Percentiles rank a stretch among this genome's conserved stretches.
Conservation (phyloP, 2,329 filamentous ascomycete species). For the Didymella segeticola region DNA sequence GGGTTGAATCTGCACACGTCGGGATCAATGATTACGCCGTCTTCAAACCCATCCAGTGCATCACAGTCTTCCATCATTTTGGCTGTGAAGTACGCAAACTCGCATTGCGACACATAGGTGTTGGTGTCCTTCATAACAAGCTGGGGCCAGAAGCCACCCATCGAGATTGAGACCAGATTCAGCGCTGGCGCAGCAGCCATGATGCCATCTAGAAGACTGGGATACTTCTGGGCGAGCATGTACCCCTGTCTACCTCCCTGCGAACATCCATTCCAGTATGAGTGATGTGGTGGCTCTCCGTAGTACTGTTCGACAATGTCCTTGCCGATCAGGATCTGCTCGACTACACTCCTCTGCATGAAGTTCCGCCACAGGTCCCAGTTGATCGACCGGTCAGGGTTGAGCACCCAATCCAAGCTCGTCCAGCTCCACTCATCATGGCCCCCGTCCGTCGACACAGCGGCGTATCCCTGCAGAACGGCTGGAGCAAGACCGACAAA, state of each 20-base stretch:
- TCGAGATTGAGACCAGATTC: constrained; percentile 22
- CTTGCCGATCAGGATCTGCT: constrained; percentile 44
- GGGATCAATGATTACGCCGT: constrained; percentile 41
- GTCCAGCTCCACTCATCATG: constrained; percentile 11
- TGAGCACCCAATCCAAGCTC: constrained; percentile 11
- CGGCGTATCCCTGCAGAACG: constrained; percentile 27
- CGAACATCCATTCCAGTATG: constrained; percentile 43
- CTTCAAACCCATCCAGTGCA: constrained; percentile 30
- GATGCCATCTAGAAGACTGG: constrained; percentile 39
- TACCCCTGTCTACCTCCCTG: constrained; percentile 35
- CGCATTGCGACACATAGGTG: constrained; percentile 21
- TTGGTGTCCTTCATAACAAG: constrained; percentile 36
- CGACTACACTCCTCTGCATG: constrained; percentile 33
- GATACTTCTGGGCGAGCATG: constrained; percentile 41
- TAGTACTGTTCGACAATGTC: constrained; percentile 36
- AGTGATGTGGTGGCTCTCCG: constrained; percentile 31
- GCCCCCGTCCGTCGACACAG: constrained; percentile 31
- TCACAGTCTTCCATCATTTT: constrained; percentile 32
- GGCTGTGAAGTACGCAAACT: constrained; percentile 27
- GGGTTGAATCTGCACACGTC: constrained; percentile 32
- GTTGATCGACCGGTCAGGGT: constrained; percentile 28
- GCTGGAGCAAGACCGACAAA: constrained; percentile 11
- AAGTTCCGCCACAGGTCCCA: constrained; percentile 41
- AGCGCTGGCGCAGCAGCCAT: constrained; percentile 38
- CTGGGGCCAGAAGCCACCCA: constrained; percentile 31